These are phyloP conservation scores for Naematelia aurantialba DNA, from an alignment of 768 basidiomycete species.

Conservation along the genomic window DNA sequence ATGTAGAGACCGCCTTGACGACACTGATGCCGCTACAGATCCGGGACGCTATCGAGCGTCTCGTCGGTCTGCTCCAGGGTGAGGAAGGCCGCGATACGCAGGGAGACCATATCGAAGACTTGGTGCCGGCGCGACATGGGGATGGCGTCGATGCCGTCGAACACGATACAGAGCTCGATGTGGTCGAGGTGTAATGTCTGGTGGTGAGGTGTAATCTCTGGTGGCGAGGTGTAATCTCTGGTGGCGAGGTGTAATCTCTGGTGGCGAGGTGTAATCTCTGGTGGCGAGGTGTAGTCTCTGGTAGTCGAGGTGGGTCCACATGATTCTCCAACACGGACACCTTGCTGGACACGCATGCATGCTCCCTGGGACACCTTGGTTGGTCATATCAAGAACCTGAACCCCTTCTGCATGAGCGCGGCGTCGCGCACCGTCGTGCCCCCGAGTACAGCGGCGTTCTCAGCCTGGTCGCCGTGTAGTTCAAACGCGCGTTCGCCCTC, in stretches of 20 bases:
- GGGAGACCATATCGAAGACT: conserved; percentile 60
- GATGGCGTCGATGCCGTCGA: conserved; percentile 57
- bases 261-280: too few species aligned
- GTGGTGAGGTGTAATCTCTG: too few species aligned
- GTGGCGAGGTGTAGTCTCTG: too few species aligned
- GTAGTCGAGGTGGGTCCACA: too few species aligned
- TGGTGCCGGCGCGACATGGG: conserved; percentile 51
- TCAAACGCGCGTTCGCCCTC: conserved; percentile 27
- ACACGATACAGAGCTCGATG: conserved; percentile 62
- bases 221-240: too few species aligned
- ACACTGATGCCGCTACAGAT: conserved; percentile 56
- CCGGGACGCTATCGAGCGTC: conserved; percentile 77
- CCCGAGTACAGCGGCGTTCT: conserved; percentile 21
- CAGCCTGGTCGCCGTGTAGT: conserved; percentile 22
- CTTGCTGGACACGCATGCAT: too few species aligned
- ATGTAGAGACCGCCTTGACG: not conserved
- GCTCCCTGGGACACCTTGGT: too few species aligned
- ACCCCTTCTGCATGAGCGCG: conserved; percentile 27
- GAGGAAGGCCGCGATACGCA: conserved; percentile 50
- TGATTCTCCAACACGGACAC: too few species aligned
- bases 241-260: too few species aligned
- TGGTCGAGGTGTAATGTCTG: conserved; percentile 64
- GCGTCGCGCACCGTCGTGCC: conserved; percentile 28
- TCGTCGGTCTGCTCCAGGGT: conserved; percentile 70
- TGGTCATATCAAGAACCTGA: conserved; percentile 19